phyloP scores from a whole-genome alignment of 2,329 filamentous ascomycete species.

The Cordyceps cateniannulata region DNA sequence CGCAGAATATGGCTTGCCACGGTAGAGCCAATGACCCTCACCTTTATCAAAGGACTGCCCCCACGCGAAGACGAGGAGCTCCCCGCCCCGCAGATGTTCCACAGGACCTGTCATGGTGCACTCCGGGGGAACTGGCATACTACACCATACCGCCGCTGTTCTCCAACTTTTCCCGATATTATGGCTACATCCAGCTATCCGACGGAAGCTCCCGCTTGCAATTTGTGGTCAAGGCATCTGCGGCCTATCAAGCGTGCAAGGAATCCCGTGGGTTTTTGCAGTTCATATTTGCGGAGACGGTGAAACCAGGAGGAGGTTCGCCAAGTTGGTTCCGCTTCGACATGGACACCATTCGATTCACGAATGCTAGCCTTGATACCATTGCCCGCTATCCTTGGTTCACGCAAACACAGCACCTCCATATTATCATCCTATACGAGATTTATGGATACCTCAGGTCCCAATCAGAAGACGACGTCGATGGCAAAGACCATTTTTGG shows the following conservation, averaged over 20 bases:
- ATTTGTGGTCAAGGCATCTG: constrained; percentile 1
- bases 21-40: constrained; percentile 1
- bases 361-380: background rate
- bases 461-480: background rate
- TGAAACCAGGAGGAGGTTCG: background rate
- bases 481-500: background rate
- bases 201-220: background rate
- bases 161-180: background rate
- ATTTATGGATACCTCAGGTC: background rate
- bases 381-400: constrained; percentile 8
- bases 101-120: background rate
- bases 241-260: constrained; percentile 5
- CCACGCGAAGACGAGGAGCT: background rate
- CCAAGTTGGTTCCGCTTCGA: constrained; percentile 2
- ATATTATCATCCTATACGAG: background rate
- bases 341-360: constrained; percentile 1
- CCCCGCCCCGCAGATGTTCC: background rate
- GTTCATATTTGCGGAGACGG: constrained; percentile 4
- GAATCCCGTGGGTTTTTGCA: constrained; percentile 3
- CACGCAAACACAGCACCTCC: background rate
- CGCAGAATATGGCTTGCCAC: constrained; percentile 8
- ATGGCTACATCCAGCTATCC: background rate
- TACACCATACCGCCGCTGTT: background rate
- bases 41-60: background rate
- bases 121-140: background rate